phyloP scores from a whole-genome alignment of 2,329 filamentous ascomycete genomes.

The Trichoderma afroharzianum region DNA sequence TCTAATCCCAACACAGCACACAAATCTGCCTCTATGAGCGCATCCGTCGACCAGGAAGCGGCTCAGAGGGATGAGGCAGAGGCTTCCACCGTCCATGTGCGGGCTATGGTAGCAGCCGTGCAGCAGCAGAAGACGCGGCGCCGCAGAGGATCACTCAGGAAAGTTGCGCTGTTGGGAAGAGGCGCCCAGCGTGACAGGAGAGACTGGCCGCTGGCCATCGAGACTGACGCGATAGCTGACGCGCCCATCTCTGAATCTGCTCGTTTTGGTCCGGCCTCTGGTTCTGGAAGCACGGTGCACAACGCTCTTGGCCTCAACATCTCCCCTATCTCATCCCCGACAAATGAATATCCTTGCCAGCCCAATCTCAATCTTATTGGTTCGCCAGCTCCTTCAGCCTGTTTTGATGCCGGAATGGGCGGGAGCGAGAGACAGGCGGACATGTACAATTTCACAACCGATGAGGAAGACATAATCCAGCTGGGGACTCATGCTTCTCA shows the following conservation, averaged over 20 bases:
- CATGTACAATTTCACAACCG: slow-evolving; percentile 62
- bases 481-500: slow-evolving; percentile 50
- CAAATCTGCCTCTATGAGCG: slow-evolving; percentile 57
- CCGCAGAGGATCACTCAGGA: slow-evolving; percentile 80
- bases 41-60: slow-evolving; percentile 31
- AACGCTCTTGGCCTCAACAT: slow-evolving; percentile 46
- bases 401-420: slow-evolving; percentile 20
- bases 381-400: slow-evolving; percentile 22
- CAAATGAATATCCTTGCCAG: slow-evolving; percentile 43
- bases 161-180: slow-evolving; percentile 78
- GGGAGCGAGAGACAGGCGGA: slow-evolving; percentile 25
- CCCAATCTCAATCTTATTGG: slow-evolving; percentile 26
- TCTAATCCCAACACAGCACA: slow-evolving; percentile 55
- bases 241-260: slow-evolving; percentile 22
- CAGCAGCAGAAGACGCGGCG: slow-evolving; percentile 56
- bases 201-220: slow-evolving; percentile 47
- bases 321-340: slow-evolving; percentile 44
- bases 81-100: slow-evolving; percentile 19
- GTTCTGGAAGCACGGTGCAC: slow-evolving; percentile 24
- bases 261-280: slow-evolving; percentile 22
- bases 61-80: slow-evolving; percentile 31
- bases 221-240: slow-evolving; percentile 33
- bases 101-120: slow-evolving; percentile 29
- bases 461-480: slow-evolving; percentile 75
- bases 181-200: slow-evolving; percentile 60